phyloP scores from a whole-genome alignment of 495 filamentous ascomycete species.

The Venustampulla echinocandica region DNA sequence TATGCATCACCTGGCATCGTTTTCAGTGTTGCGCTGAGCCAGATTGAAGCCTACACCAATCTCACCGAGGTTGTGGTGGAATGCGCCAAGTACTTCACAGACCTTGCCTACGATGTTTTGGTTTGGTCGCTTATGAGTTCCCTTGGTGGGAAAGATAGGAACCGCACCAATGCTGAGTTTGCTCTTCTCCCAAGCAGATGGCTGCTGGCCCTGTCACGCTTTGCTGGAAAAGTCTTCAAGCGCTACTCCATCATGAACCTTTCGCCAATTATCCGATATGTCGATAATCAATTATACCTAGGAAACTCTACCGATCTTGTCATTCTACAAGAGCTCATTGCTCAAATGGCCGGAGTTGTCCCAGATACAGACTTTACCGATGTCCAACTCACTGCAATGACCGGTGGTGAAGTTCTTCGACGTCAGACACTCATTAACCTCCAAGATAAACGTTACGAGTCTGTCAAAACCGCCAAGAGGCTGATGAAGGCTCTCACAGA shows the following conservation, averaged over 20 bases:
- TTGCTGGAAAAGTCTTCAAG: slow-evolving; percentile 80
- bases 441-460: slow-evolving; percentile 68
- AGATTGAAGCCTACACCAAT: slow-evolving; percentile 88
- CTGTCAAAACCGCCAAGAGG: slow-evolving; percentile 56
- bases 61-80: slow-evolving; percentile 88
- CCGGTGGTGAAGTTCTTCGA: slow-evolving; percentile 71
- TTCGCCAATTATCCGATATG: slow-evolving; percentile 78
- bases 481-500: slow-evolving; percentile 71
- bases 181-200: slow-evolving; percentile 84
- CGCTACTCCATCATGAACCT: slow-evolving; percentile 75
- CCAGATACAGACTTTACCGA: slow-evolving; percentile 81
- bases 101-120: slow-evolving; percentile 85
- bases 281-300: slow-evolving; percentile 68
- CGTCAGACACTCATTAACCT: slow-evolving; percentile 68
- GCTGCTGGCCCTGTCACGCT: slow-evolving; percentile 74
- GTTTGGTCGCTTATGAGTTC: slow-evolving; percentile 80
- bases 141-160: slow-evolving; percentile 63
- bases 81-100: slow-evolving; percentile 86
- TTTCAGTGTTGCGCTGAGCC: slow-evolving; percentile 73
- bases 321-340: slow-evolving; percentile 78
- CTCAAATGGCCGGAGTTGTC: slow-evolving; percentile 86
- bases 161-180: slow-evolving; percentile 65
- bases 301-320: slow-evolving; percentile 82
- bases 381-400: slow-evolving; percentile 72
- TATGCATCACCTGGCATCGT: slow-evolving; percentile 84